A percentile compares a stretch with the other conserved stretches of the same genome.
Evolutionary conservation across 2,329 filamentous ascomycete species (phyloP).

Genomic region (Simplicillium aogashimaense): DNA sequence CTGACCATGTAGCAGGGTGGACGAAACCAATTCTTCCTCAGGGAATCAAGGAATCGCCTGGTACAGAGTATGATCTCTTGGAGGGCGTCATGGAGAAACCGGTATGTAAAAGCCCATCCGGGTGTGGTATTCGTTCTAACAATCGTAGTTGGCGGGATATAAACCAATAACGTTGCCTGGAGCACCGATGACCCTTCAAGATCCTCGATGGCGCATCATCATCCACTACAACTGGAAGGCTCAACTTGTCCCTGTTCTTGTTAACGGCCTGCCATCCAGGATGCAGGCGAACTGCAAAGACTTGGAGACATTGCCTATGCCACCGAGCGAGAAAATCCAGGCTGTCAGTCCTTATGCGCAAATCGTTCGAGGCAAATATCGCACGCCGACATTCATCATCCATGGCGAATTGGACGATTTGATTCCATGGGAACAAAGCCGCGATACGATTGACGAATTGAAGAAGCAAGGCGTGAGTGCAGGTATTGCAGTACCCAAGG

Average conservation of each 20-base stretch:
- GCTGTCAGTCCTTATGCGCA: constrained; percentile 7
- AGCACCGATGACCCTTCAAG: constrained; percentile 7
- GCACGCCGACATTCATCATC: constrained; percentile 6
- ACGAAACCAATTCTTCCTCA: no score
- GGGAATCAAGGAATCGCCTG: background rate
- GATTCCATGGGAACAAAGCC: constrained; percentile 3
- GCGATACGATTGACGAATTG: background rate
- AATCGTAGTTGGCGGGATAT: background rate
- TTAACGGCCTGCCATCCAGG: constrained; percentile 15
- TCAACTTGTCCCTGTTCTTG: constrained; percentile 22
- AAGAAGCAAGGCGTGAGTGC: no score
- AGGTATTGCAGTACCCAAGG: no score
- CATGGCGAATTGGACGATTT: constrained; percentile 7
- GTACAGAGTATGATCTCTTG: background rate
- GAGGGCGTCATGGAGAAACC: constrained; percentile 4
- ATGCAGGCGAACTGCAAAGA: constrained; percentile 1
- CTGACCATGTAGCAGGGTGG: no score
- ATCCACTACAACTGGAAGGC: constrained; percentile 32
- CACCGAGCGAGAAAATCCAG: constrained; percentile 1
- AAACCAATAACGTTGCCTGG: no score
- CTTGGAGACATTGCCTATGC: constrained; percentile 7
- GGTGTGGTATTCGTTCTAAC: constrained; percentile 2
- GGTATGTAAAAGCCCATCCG: background rate
- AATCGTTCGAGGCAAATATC: constrained; percentile 3
- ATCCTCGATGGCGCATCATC: constrained; percentile 24